Evolutionary conservation across 768 basidiomycete species (phyloP).

Genomic region (Harrya chromipes): DNA sequence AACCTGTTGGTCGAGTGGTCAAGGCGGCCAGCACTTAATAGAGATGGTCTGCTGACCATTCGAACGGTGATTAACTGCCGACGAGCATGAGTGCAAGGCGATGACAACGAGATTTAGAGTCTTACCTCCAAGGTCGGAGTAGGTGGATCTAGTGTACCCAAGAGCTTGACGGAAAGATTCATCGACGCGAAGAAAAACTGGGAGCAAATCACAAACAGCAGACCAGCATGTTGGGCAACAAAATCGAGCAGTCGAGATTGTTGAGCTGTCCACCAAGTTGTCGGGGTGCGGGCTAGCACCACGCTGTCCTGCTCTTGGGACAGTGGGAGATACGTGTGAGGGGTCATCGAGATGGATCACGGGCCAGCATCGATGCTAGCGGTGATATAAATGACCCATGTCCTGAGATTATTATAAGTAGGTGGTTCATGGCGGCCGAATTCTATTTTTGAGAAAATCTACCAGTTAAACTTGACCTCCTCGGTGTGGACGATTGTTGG

Average conservation of each 20-base stretch:
- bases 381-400: no score
- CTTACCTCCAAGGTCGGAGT: constrained; percentile 54
- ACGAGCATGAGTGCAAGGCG: not conserved
- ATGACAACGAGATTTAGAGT: constrained; percentile 5
- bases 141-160: constrained; percentile 56
- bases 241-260: not conserved
- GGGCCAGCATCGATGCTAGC: no score
- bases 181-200: constrained; percentile 62
- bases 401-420: no score
- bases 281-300: not conserved
- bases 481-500: no score
- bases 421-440: no score
- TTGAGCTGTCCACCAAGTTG: no score
- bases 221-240: constrained; percentile 46
- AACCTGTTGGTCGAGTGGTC: constrained; percentile 28
- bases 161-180: constrained; percentile 60
- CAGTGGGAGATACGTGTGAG: not conserved
- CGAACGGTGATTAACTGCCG: constrained; percentile 51
- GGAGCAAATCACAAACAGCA: constrained; percentile 54
- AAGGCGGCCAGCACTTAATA: not conserved
- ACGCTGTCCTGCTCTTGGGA: not conserved
- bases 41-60: constrained; percentile 42
- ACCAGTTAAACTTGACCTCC: no score
- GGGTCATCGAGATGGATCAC: no score
- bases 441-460: no score